phyloP scores from a whole-genome alignment of 2,329 filamentous ascomycete species.

The Fusarium lateritium region DNA sequence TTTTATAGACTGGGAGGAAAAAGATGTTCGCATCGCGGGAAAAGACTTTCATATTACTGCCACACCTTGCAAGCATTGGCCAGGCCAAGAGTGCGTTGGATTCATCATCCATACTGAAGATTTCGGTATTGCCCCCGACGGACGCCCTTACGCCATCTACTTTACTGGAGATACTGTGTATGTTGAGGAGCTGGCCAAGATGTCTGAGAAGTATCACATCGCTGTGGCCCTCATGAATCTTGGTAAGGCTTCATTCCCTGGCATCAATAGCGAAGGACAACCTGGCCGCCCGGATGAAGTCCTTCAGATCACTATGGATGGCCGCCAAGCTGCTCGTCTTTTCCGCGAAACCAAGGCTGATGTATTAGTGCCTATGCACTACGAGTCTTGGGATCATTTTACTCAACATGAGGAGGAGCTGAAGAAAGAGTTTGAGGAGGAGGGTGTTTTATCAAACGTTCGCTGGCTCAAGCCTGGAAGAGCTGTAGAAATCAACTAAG shows the following conservation, averaged over 20 bases:
- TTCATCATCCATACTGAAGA: slow-evolving; percentile 4
- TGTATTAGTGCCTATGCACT: slow-evolving; percentile 23
- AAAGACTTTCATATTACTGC: slow-evolving; percentile 6
- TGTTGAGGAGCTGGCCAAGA: background rate
- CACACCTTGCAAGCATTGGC: background rate
- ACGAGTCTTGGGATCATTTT: slow-evolving; percentile 21
- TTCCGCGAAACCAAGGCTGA: slow-evolving; percentile 11
- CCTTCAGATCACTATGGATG: slow-evolving; percentile 23
- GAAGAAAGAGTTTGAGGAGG: no score
- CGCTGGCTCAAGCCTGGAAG: no score
- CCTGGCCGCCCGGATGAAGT: no score
- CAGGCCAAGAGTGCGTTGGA: slow-evolving; percentile 8
- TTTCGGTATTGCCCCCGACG: background rate
- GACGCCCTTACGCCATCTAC: no score
- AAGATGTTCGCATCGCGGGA: background rate
- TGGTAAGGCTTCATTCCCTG: background rate
- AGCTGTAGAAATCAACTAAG: no score
- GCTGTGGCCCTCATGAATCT: slow-evolving; percentile 9
- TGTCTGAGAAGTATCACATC: slow-evolving; percentile 4
- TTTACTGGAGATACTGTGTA: no score
- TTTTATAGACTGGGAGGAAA: background rate
- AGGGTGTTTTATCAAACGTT: no score
- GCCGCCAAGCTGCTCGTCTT: slow-evolving; percentile 6
- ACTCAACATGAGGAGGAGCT: background rate
- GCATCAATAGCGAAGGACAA: no score